phyloP scores from a whole-genome alignment of 108 stramenopile species.

The Pseudonitzschia multiseries region DNA sequence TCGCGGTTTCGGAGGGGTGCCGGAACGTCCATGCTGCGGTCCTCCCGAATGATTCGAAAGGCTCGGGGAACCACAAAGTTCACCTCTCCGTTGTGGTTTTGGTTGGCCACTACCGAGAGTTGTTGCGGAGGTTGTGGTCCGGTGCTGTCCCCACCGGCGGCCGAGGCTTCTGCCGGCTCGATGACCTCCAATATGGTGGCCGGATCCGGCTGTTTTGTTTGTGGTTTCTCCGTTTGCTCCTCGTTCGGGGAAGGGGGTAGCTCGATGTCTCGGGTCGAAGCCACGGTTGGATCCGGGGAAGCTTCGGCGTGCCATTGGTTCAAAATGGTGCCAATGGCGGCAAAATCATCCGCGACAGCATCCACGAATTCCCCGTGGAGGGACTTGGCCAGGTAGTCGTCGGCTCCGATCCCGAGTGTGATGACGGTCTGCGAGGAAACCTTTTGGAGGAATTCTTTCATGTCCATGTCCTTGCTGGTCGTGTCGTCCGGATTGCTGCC shows the following conservation, averaged over 20 bases:
- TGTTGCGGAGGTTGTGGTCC: no score
- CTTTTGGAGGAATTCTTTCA: slow-evolving; percentile 31
- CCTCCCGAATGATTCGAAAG: slow-evolving; percentile 30
- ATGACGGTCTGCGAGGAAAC: slow-evolving; percentile 21
- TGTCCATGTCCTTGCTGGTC: slow-evolving; percentile 4
- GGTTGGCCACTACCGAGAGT: not conserved
- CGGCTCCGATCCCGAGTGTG: slow-evolving; percentile 49
- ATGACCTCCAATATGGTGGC: not conserved
- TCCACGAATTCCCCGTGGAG: slow-evolving; percentile 52
- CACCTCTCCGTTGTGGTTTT: slow-evolving; percentile 7
- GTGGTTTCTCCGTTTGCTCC: not conserved
- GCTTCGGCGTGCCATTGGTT: slow-evolving; percentile 42
- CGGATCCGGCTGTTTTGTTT: not conserved
- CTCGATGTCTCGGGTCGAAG: not conserved
- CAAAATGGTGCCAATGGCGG: slow-evolving; percentile 33
- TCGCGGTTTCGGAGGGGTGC: slow-evolving; percentile 24
- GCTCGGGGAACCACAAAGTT: slow-evolving; percentile 19
- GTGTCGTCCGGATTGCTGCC: slow-evolving; percentile 1
- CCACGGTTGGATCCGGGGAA: not conserved
- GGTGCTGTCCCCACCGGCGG: not conserved
- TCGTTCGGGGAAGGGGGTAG: not conserved
- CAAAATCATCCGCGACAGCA: slow-evolving; percentile 43
- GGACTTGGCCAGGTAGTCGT: slow-evolving; percentile 45
- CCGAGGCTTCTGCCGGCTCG: not conserved
- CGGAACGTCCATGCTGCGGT: slow-evolving; percentile 22